Evolutionary conservation across 345 rosid species (phyloP), one percentile per base, ranked within the genome.

Genomic region (Cardamine chenopodiifolia): DNA sequence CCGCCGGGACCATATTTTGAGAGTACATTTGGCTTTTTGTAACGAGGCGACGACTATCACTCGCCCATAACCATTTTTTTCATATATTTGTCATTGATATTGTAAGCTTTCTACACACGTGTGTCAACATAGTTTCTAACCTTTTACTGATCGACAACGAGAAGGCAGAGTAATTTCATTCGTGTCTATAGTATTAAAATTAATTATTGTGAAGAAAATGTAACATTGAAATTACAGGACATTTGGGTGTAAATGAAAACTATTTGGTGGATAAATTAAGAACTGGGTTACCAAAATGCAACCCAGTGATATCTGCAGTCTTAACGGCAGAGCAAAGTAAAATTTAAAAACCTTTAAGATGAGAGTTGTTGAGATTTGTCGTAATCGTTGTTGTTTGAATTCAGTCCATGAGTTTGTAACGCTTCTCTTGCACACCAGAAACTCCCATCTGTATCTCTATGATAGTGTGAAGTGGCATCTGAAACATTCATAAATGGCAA

Each of bases 371-470:
- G 60, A 34, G 22, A n/a, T 49, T 8, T 40, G 20, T 10, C 3
- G 70, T 32, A 20, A 34, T 7, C 9, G 54, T 62, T 62, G 20
- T 19, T 15, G 61, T 31, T 10, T 11, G 35, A 9, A 9, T 35
- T 83, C 82, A 95, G 80, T 96, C 97, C 99, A 96, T 96, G 84
- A 96, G 98, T 74, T 92, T 92, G 83, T 96, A 92, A 69, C 98
- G 82, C 83, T 96, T 96, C 88, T 96, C 99, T 75, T 96, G 98
- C 63, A 96, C 97, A 3, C 99, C 99, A 0, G 99, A 82, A 53
- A 96, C 99, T 70, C 99, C 99, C 99, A 96, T 96, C 68, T 92
- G 98, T 82, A 96, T 96, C 88, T 96, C 99, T 75, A 96, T 96
- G 74, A 96, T 92, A 0, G 99, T 92, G 79, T 96, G 99, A 52